Base-by-base conservation (phyloP, 306 rosid genomes). In the Senna tora region DNA sequence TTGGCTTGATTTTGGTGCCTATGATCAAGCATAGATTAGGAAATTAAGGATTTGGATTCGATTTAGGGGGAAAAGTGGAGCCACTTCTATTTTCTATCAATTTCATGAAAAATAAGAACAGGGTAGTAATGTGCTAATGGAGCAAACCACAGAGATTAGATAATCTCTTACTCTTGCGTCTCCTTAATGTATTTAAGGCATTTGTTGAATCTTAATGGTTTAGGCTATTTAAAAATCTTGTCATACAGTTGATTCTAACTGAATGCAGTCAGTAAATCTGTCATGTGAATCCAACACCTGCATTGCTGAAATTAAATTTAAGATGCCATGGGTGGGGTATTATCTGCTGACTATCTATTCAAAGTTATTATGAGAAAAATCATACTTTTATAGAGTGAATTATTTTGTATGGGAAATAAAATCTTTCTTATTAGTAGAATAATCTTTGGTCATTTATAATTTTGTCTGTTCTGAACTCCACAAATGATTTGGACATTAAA, bases 271-370 rank as follows among this genome's bases (percentile, higher is more conserved):
- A 51, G 59, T 36, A 36, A 39, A 12, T 51, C 54, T 53, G 30
- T 75, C 46, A 28, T 53, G 60, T 19, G 33, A 66, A 30, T 66
- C 74, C 68, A 43, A 32, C 59, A 25, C 67, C 21, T 65, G 39
- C 58, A 17, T 53, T 34, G 33, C 47, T 65, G 67, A 74, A 42
- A 43, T 25, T 39, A 28, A 54, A 74, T 50, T 8, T 52, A 63
- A 63, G 42, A 52, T 21, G 15, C 20, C 51, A 36, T 8, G 4
- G 22, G 4, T 25, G 30, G 39, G 36, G 16, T 38, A 9, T 52
- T 41, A 14, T 53, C 47, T 1, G 4, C 13, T 12, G 5, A 25
- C 3, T 25, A 11, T 17, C 49, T 38, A 19, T 9, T 61, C 39
- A 36, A 4, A 16, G 30, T 25, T 25, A 25, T 25, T 25, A 25